Evolutionary conservation across 1,139 yeast species (phyloP), one percentile per base, ranked within the genome.

Genomic region (Sugiyamaella sp.): DNA sequence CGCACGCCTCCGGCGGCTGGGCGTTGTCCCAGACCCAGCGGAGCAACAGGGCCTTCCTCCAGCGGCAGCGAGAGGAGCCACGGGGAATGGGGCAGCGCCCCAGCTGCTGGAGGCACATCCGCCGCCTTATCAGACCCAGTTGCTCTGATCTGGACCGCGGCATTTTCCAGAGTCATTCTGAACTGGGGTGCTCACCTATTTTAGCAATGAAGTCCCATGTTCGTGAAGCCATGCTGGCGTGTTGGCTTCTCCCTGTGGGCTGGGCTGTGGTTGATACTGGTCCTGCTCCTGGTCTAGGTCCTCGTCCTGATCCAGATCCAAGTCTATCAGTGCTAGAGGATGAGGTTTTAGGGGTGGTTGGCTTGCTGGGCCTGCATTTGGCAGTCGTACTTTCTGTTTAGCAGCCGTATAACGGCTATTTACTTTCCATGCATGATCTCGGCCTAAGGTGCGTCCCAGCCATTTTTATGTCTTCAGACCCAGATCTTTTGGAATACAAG

Each of bases 141-240:
- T 6, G 29, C 10, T 6, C 29, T 24, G 9, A 24, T 24, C 9
- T 24, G 5, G 9, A 25, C 9, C 29, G 10, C 10, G 29, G n/a
- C 12, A 21, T 16, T 22, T n/a, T 17, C 17, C 29, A 25, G 21
- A 27, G 17, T 25, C 5, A 5, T 6, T 10, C 29, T 10, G 29
- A 25, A 10, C 29, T 6, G 5, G 29, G 29, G 5, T 10, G 10
- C 6, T n/a, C 47, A 61, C 63, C 63, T 35, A 63, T 60, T 53
- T 63, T 63, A 14, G 66, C 66, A 27, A 63, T 63, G 49, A 55
- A 63, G 49, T 63, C 66, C 65, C 65, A 62, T 19, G 32, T 48
- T 22, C 51, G 25, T 9, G 49, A 33, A 2, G 38, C 20, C 50
- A 46, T 46, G 29, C 24, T 16, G 12, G 20, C n/a, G 25, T 8